Evolutionary conservation across 768 basidiomycete genomes (phyloP), one percentile per base, ranked within the genome.

Genomic region (Pseudohyphozyma bogoriensis): DNA sequence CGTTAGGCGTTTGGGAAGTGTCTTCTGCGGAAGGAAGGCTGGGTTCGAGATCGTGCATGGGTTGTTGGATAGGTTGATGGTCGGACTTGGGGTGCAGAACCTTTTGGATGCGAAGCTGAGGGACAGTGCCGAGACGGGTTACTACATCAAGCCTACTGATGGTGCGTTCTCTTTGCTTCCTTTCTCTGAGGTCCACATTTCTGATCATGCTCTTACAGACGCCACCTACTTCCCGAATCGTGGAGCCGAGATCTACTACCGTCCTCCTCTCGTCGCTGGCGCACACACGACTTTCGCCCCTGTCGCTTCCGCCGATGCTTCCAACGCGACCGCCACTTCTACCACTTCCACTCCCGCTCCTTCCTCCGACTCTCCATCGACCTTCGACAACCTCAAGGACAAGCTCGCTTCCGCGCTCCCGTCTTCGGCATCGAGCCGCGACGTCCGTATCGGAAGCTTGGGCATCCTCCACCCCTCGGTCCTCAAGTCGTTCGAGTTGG

Each of bases 21-120:
- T 97, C 42, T 96, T 89, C 86, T 93, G 91, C 75, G 93, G 93
- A 75, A 89, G 89, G 77, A 88, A 85, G 18, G 95, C 92, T 39
- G 92, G 92, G 6, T 99, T 99, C 72, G 70, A 99, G 77, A 81
- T 93, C 62, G 85, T 92, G 15, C 95, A 97, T 73, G 95, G 95
- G 36, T 77, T 97, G 75, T 76, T 99, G 66, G 91, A 97, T 75
- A 80, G 92, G 52, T 81, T 88, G 39, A 97, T 99, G 95, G 86
- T 85, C 73, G 91, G 95, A 81, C 77, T 99, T 26, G 93, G 95
- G 65, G 80, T 99, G 37, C 86, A 89, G 40, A 81, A 84, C 66
- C 86, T 96, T 57, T 74, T 77, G 26, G 81, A 77, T 59, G 74
- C 70, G 35, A 81, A 86, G 69, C n/a, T n/a, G n/a, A n/a, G n/a